phyloP scores from a whole-genome alignment of 179 eudicot genomes.

The Beta corolliflora region DNA sequence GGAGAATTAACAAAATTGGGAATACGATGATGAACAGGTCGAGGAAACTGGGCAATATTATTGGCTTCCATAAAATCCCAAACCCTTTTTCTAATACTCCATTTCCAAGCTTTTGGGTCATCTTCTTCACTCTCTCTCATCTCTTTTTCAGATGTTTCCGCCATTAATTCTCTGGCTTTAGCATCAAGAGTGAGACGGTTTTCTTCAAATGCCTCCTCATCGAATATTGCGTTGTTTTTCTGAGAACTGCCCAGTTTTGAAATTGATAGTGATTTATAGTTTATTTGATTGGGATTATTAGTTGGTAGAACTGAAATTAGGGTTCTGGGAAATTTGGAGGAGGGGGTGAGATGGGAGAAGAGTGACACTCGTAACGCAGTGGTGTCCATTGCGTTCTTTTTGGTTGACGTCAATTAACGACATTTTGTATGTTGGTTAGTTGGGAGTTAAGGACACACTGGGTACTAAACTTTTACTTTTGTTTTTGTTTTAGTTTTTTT shows the following conservation, averaged over 20 bases:
- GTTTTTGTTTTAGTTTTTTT: too few relatives aligned
- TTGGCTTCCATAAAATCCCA: conserved; percentile 89
- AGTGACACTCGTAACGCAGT: background rate
- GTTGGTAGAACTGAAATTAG: conserved; percentile 15
- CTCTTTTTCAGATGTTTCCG: conserved; percentile 47
- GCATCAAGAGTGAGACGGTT: conserved; percentile 72
- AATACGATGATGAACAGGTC: conserved; percentile 95
- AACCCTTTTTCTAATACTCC: conserved; percentile 76
- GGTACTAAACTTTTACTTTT: too few relatives aligned
- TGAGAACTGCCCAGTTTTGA: conserved; percentile 33
- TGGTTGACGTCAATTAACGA: background rate
- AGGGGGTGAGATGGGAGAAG: background rate
- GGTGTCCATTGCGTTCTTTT: background rate
- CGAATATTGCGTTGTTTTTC: conserved; percentile 44
- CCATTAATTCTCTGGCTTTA: conserved; percentile 67
- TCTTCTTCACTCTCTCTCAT: conserved; percentile 16
- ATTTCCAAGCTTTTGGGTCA: conserved; percentile 90
- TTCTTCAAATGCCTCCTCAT: conserved; percentile 71
- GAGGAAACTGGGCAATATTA: conserved; percentile 78
- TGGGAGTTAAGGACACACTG: too few relatives aligned
- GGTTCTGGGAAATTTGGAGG: conserved; percentile 18
- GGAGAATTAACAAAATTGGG: conserved; percentile 81
- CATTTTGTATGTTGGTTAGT: too few relatives aligned
- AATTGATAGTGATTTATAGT: background rate
- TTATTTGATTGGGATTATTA: background rate